phyloP scores from a whole-genome alignment of 805 yeast genomes.

The Starmerella gropengiesseri region DNA sequence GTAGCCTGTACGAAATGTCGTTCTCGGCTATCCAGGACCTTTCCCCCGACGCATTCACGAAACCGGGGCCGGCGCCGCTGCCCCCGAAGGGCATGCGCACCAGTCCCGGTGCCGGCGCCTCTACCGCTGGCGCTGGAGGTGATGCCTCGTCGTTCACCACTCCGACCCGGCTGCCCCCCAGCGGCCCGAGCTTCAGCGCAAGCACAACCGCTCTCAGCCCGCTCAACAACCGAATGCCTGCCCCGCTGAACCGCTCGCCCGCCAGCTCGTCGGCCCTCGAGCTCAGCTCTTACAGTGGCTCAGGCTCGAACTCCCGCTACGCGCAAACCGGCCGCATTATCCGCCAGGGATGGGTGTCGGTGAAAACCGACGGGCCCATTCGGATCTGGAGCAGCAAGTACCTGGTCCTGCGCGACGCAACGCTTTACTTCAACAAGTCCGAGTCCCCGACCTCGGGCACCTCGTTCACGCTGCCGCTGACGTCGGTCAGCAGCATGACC shows the following conservation, averaged over 20 bases:
- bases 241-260: constrained; percentile 1
- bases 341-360: constrained; percentile 75
- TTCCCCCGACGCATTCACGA: constrained; percentile 21
- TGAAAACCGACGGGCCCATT: constrained; percentile 78
- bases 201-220: background rate
- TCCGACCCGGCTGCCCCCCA: background rate
- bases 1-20: constrained; percentile 12
- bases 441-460: constrained; percentile 33
- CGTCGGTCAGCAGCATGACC: constrained; percentile 51
- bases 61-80: constrained; percentile 25
- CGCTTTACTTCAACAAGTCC: constrained; percentile 61
- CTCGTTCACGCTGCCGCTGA: constrained; percentile 38
- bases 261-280: constrained; percentile 9
- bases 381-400: constrained; percentile 86
- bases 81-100: constrained; percentile 12
- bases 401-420: constrained; percentile 64
- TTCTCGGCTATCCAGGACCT: constrained; percentile 19
- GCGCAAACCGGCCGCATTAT: constrained; percentile 8
- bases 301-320: constrained; percentile 2
- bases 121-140: background rate
- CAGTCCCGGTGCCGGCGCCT: constrained; percentile 2
- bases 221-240: background rate
- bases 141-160: background rate
- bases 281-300: background rate
- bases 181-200: background rate